These are phyloP conservation scores for Grammothele lineata DNA, from an alignment of 768 basidiomycete species.

Conservation along the genomic window DNA sequence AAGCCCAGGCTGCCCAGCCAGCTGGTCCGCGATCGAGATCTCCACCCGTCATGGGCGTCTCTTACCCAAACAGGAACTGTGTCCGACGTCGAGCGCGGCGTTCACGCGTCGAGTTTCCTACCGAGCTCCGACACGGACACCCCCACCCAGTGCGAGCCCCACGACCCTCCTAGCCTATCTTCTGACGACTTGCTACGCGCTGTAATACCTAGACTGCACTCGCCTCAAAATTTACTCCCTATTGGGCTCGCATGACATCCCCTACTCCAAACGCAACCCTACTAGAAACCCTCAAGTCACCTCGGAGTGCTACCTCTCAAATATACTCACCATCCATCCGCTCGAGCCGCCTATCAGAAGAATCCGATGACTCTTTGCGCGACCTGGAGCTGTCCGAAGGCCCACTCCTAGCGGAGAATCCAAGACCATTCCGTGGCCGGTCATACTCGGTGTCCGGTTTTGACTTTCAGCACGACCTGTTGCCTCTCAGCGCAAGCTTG, in stretches of 20 bases:
- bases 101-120: too few species aligned
- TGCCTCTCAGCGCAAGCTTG: slow-evolving; percentile 74
- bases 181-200: not conserved
- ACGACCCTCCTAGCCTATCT: not conserved
- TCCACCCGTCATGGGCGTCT: too few species aligned
- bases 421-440: slow-evolving; percentile 30
- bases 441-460: slow-evolving; percentile 74
- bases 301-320: slow-evolving; percentile 25
- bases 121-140: too few species aligned
- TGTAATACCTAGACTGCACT: not conserved
- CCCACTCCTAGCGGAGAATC: slow-evolving; percentile 33
- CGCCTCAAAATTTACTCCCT: not conserved
- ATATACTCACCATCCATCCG: slow-evolving; percentile 33
- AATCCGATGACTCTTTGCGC: slow-evolving; percentile 68
- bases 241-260: slow-evolving; percentile 15
- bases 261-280: slow-evolving; percentile 11
- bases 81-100: too few species aligned
- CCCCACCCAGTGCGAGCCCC: too few species aligned
- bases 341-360: slow-evolving; percentile 43
- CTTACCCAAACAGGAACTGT: too few species aligned
- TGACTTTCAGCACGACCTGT: slow-evolving; percentile 71
- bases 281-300: slow-evolving; percentile 40
- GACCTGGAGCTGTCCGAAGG: slow-evolving; percentile 76
- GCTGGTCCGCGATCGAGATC: too few species aligned
- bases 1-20: too few species aligned